Evolutionary conservation across 768 basidiomycete species (phyloP).

Genomic region (Russula ochroleuca): DNA sequence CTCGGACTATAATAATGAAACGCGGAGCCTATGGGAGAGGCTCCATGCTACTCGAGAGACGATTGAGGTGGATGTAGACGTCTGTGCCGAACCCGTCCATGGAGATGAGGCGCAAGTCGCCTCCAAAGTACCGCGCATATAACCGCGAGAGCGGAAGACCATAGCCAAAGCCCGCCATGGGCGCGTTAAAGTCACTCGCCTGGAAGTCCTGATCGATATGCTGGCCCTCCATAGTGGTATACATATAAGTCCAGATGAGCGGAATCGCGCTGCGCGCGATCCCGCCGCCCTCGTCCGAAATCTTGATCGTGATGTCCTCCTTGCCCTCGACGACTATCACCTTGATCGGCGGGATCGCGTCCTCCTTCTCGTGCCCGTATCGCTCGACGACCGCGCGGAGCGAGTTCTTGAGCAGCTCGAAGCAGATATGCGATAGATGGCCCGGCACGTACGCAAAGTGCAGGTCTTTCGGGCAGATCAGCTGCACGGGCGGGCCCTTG

Average conservation of each 20-base stretch:
- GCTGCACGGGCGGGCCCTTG: slow-evolving; percentile 92
- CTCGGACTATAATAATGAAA: background rate
- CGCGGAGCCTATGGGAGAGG: slow-evolving; percentile 52
- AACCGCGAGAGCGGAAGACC: slow-evolving; percentile 88
- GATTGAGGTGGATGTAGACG: slow-evolving; percentile 88
- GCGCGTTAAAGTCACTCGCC: slow-evolving; percentile 89
- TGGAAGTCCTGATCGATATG: slow-evolving; percentile 74
- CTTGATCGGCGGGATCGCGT: slow-evolving; percentile 83
- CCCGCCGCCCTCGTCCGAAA: slow-evolving; percentile 94
- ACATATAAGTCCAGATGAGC: slow-evolving; percentile 99
- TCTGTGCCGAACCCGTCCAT: slow-evolving; percentile 99
- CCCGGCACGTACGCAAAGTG: slow-evolving; percentile 94
- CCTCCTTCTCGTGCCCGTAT: slow-evolving; percentile 76
- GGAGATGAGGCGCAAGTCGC: slow-evolving; percentile 87
- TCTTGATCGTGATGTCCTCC: slow-evolving; percentile 99
- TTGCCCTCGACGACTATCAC: slow-evolving; percentile 95
- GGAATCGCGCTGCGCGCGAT: slow-evolving; percentile 87
- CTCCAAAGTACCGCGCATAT: slow-evolving; percentile 95
- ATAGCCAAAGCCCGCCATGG: slow-evolving; percentile 97
- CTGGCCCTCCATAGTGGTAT: slow-evolving; percentile 75
- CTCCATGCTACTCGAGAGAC: slow-evolving; percentile 76
- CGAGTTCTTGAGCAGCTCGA: slow-evolving; percentile 97
- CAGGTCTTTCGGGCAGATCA: slow-evolving; percentile 86
- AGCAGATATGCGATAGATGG: slow-evolving; percentile 93
- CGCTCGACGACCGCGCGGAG: slow-evolving; percentile 94